phyloP scores from a whole-genome alignment of 1,139 yeast genomes.

The Lodderomyces oxycetoniae region DNA sequence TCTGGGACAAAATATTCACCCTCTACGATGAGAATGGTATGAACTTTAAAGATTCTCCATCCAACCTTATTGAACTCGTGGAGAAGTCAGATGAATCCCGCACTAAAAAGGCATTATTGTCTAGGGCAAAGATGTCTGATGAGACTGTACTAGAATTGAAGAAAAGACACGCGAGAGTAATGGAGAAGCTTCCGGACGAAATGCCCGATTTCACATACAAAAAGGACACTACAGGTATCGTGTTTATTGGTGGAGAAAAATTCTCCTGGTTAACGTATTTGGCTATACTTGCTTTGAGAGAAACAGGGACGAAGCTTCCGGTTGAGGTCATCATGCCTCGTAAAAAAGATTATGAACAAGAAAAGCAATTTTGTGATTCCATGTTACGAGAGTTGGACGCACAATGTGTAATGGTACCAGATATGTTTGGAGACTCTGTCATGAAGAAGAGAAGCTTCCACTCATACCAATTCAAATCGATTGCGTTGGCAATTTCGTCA shows the following conservation, averaged over 20 bases:
- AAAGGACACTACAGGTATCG: constrained; percentile 29
- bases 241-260: constrained; percentile 36
- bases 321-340: constrained; percentile 37
- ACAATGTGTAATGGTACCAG: constrained; percentile 32
- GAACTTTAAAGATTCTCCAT: constrained; percentile 15
- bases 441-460: constrained; percentile 31
- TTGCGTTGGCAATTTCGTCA: constrained; percentile 37
- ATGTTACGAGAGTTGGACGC: constrained; percentile 26
- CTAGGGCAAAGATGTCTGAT: constrained; percentile 27
- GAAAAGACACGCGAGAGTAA: constrained; percentile 22
- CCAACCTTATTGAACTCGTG: constrained; percentile 22
- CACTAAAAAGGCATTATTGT: constrained; percentile 25
- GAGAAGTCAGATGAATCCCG: constrained; percentile 21
- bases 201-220: constrained; percentile 24
- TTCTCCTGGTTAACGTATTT: constrained; percentile 40
- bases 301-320: constrained; percentile 33
- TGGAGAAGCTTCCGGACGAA: constrained; percentile 23
- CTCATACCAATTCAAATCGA: constrained; percentile 38
- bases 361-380: constrained; percentile 24
- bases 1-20: constrained; percentile 22
- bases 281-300: constrained; percentile 30
- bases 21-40: constrained; percentile 17
- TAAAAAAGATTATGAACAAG: constrained; percentile 27
- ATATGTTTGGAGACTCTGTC: constrained; percentile 31
- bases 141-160: constrained; percentile 22